Conservation (phyloP, 2,329 filamentous ascomycete species). For the Fusarium sp. region DNA sequence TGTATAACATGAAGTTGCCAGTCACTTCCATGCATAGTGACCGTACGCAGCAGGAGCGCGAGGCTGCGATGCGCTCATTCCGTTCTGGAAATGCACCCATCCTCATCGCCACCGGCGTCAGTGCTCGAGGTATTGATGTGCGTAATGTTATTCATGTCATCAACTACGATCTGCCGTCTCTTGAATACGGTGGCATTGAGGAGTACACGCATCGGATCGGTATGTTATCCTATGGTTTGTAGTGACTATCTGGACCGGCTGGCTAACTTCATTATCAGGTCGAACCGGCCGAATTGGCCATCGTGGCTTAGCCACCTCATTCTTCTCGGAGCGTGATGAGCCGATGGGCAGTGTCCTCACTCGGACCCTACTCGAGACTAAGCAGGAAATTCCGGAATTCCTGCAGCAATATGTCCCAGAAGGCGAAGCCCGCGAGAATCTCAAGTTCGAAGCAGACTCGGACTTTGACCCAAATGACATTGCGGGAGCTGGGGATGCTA, state of each 20-base stretch:
- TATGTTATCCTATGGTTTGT: constrained; percentile 59
- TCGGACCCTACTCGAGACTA: constrained; percentile 85
- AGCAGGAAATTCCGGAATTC: constrained; percentile 87
- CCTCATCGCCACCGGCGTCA: constrained; percentile 87
- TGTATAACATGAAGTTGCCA: constrained; percentile 86
- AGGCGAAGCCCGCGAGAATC: constrained; percentile 61
- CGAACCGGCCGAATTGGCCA: constrained; percentile 96
- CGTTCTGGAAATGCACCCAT: constrained; percentile 82
- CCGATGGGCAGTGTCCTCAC: constrained; percentile 81
- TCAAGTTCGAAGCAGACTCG: constrained; percentile 71
- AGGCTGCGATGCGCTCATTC: constrained; percentile 92
- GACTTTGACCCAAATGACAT: constrained; percentile 64
- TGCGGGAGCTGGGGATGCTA: constrained; percentile 47
- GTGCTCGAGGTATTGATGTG: constrained; percentile 91
- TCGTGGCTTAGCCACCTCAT: constrained; percentile 86
- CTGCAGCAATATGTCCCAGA: constrained; percentile 76
- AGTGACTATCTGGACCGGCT: constrained; percentile 2
- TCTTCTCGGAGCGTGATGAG: constrained; percentile 86
- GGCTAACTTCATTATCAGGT: constrained; percentile 63
- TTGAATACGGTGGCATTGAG: constrained; percentile 86
- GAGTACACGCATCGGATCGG: constrained; percentile 97
- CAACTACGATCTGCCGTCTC: constrained; percentile 89
- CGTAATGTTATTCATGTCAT: constrained; percentile 91
- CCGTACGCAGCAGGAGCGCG: constrained; percentile 90
- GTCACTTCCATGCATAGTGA: constrained; percentile 91